Base-by-base conservation (phyloP, 768 basidiomycete species). In the Daedaleopsis nitida region DNA sequence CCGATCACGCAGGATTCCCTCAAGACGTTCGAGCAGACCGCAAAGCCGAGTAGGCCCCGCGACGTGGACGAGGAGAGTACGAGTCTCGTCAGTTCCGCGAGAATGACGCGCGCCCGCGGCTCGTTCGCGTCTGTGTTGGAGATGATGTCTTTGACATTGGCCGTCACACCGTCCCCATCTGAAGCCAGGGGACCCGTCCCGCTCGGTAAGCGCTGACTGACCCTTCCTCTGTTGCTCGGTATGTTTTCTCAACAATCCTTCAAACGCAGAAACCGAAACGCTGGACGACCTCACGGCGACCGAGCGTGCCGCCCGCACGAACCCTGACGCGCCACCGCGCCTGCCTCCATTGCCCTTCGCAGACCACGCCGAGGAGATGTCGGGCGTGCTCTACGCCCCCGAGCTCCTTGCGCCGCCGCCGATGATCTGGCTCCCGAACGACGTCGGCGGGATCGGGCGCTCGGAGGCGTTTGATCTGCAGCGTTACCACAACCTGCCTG, bases 401-500 rank as follows among this genome's bases (percentile, higher is more conserved):
- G 91, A 91, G 72, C 79, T 93, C 43, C 81, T 91, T 63, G 89
- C 89, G 13, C 89, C 91, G 17, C 77, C 82, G 19, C 91, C 91
- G 1, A 85, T 89, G 60, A 89, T 94, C 53, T 93, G 92, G 92
- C 78, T 93, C n/a, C 89, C 89, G 1, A 87, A 89, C 71, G 91
- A 92, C 70, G 80, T 80, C 12, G 85, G 86, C 16, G 88, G 88
- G 23, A 85, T 92, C 16, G 89, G 87, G 9, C 80, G 83, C 42
- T 84, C 87, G 6, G 91, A 93, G 72, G 90, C 90, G 32, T 78
- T 82, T 51, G 92, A 94, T 73, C 75, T 93, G 67, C 82, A 86
- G 69, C 85, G 83, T 66, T 91, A 89, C 69, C 91, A 93, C 67
- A 80, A 85, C 58, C 74, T 94, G 60, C 78, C 78, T 38, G 88